Percentiles rank a stretch among this genome's conserved stretches.
Conservation (phyloP, 179 eudicot species). For the Spergularia azorica region DNA sequence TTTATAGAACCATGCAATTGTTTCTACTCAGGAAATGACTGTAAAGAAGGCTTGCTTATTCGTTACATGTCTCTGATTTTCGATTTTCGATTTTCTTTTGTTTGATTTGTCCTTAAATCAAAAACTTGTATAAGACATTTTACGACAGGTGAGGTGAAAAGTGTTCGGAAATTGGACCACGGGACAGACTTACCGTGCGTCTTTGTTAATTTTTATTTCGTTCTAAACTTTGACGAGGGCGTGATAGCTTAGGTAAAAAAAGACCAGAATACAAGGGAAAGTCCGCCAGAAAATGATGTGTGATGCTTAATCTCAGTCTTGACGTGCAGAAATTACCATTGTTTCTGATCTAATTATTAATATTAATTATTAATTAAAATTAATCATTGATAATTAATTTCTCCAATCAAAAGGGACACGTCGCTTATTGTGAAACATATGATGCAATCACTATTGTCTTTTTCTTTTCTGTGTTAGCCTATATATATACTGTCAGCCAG, state of each 20-base stretch:
- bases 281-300: not conserved
- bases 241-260: not conserved
- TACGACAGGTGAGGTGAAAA: no score
- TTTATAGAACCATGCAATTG: no score
- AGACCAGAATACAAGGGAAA: not conserved
- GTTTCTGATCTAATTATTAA: not conserved
- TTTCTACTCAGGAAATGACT: no score
- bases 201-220: no score
- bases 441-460: not conserved
- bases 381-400: not conserved
- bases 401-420: slow-evolving; percentile 5
- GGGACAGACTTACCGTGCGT: no score
- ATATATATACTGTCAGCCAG: not conserved
- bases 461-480: not conserved
- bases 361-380: not conserved
- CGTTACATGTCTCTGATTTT: no score
- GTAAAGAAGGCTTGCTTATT: no score
- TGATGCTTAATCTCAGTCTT: not conserved
- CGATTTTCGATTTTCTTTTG: no score
- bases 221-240: no score
- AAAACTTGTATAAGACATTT: no score
- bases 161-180: no score
- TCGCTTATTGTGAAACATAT: not conserved
- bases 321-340: not conserved
- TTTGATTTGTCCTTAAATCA: no score